A percentile compares a stretch with the other conserved stretches of the same genome.
Evolutionary conservation across 2,329 filamentous ascomycete species (phyloP).

Genomic region (Trichophyton mentagrophytes): DNA sequence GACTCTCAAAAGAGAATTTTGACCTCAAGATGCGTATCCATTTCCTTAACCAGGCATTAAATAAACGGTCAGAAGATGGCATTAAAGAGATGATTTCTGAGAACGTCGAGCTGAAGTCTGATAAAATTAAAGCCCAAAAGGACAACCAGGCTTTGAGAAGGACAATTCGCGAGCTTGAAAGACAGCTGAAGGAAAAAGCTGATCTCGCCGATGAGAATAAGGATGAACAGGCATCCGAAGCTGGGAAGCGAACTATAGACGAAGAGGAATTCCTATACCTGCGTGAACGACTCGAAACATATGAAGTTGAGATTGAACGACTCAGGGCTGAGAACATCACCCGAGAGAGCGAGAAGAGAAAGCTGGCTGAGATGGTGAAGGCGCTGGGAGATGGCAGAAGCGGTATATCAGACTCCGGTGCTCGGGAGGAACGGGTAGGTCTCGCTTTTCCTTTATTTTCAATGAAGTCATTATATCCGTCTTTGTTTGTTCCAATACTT

Average conservation of each 20-base stretch:
- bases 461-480: not conserved
- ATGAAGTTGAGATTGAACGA: slow-evolving; percentile 70
- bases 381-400: slow-evolving; percentile 44
- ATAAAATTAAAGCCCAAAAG: slow-evolving; percentile 74
- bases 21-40: slow-evolving; percentile 95
- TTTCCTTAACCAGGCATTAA: slow-evolving; percentile 84
- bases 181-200: slow-evolving; percentile 51
- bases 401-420: slow-evolving; percentile 37
- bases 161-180: slow-evolving; percentile 75
- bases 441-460: slow-evolving; percentile 5
- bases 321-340: slow-evolving; percentile 64
- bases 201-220: slow-evolving; percentile 43
- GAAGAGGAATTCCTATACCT: slow-evolving; percentile 80
- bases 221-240: slow-evolving; percentile 20
- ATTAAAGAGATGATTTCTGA: slow-evolving; percentile 97
- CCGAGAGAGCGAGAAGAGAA: slow-evolving; percentile 74
- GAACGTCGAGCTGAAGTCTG: slow-evolving; percentile 89
- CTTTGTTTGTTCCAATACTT: not conserved
- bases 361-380: slow-evolving; percentile 68
- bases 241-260: slow-evolving; percentile 38
- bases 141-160: slow-evolving; percentile 76
- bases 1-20: slow-evolving; percentile 94
- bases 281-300: slow-evolving; percentile 73
- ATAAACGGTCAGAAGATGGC: slow-evolving; percentile 87
- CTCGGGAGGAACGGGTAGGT: slow-evolving; percentile 36